Base-by-base conservation (phyloP, 1,139 yeast species). In the Taphrina populina region DNA sequence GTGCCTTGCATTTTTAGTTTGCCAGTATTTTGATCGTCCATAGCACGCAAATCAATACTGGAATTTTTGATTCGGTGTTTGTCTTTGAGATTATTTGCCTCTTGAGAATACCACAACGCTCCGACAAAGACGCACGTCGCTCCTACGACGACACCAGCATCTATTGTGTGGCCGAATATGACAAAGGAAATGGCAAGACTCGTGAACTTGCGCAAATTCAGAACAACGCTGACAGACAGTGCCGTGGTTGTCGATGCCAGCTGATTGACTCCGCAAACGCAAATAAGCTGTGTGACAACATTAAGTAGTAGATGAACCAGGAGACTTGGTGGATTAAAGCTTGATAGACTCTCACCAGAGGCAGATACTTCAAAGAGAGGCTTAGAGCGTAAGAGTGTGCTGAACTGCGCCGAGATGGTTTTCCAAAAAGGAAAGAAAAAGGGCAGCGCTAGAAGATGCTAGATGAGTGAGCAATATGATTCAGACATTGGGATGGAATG, bases 181-280 rank as follows among this genome's bases (percentile, higher is more conserved):
- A 67, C 69, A 55, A 74, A 73, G 60, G 87, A 81, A 21, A 84
- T 62, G 26, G 80, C 60, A 56, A 84, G 69, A 59, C 87, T 81
- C 10, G 76, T 67, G 60, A 83, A 78, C 65, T 83, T 82, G 46
- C 92, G 73, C 5, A 82, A 69, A 54, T 81, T 72, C 24, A 84
- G 70, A 0, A 81, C 78, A 23, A 84, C 76, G 0, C 82, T 76
- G 1, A 84, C 79, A 0, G 86, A 80, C 47, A 84, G 66, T 0
- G 90, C 84, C 26, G 79, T 72, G 1, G 81, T 73, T 26, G 69
- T 69, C 5, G 84, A 80, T 0, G 83, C 81, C 20, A 84, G 69
- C 64, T 73, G 73, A 64, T 82, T 82, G 19, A 83, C 90, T 2
- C 90, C 88, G 13, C 79, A 70, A 1, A 82, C 79, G 65, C 94